phyloP scores from a whole-genome alignment of 2,329 filamentous ascomycete species.

The Kalmusia sp. region DNA sequence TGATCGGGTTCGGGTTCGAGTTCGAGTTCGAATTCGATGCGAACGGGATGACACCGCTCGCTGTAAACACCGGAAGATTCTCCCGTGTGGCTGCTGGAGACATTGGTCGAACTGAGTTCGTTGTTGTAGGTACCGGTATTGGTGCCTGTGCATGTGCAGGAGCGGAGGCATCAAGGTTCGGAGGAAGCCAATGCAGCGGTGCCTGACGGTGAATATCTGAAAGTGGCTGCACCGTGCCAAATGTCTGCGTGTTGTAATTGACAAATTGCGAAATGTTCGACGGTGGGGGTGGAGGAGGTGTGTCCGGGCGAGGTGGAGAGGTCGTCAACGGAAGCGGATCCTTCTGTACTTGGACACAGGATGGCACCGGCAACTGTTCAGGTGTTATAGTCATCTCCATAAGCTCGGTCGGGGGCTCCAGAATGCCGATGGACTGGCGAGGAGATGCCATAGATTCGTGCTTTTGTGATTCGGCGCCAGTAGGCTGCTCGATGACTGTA shows the following conservation, averaged over 20 bases:
- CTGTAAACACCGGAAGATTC: constrained; percentile 58
- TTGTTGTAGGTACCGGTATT: background rate
- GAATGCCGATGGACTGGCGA: constrained; percentile 24
- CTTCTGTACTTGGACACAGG: constrained; percentile 27
- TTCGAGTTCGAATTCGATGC: constrained; percentile 25
- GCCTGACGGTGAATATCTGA: constrained; percentile 22
- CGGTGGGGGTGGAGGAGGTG: constrained; percentile 47
- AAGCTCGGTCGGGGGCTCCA: constrained; percentile 39
- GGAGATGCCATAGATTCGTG: constrained; percentile 6
- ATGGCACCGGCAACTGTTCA: constrained; percentile 42
- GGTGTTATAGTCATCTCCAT: constrained; percentile 40
- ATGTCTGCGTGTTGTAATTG: constrained; percentile 35
- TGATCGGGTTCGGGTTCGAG: no score
- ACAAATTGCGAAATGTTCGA: constrained; percentile 40
- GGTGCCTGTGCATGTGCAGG: background rate
- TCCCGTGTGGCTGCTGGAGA: constrained; percentile 46
- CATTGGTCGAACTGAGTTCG: constrained; percentile 21
- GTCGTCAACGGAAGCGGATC: constrained; percentile 27
- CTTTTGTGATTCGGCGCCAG: background rate
- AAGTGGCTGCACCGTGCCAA: constrained; percentile 13
- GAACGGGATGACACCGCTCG: constrained; percentile 47
- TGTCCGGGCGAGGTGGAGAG: constrained; percentile 44
- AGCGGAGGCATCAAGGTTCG: constrained; percentile 34
- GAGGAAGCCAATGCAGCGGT: constrained; percentile 40
- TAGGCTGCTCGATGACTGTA: constrained; percentile 14